These are phyloP conservation scores for Tylopilus balloui DNA, from an alignment of 768 basidiomycete species.

Conservation along the genomic window DNA sequence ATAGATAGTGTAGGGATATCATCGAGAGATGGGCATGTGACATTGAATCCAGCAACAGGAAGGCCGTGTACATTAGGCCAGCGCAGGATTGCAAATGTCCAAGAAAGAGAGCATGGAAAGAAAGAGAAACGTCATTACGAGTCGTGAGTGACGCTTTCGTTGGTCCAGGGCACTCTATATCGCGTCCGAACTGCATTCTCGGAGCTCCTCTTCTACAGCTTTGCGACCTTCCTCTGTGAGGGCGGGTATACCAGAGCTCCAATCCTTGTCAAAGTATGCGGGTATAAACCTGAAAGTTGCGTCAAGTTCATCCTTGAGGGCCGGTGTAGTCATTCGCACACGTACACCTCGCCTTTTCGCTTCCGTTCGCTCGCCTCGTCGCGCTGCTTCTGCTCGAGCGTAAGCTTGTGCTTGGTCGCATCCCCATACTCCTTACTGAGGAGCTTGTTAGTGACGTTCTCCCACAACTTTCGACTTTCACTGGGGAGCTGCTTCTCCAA, in stretches of 20 bases:
- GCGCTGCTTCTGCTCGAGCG: constrained; percentile 90
- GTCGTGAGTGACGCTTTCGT: constrained; percentile 1
- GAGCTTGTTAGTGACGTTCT: constrained; percentile 69
- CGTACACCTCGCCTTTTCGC: constrained; percentile 72
- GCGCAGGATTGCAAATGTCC: background rate
- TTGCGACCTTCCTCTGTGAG: constrained; percentile 66
- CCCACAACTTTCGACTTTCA: constrained; percentile 90
- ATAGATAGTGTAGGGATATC: constrained; percentile 30
- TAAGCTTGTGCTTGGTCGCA: constrained; percentile 87
- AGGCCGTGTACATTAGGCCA: constrained; percentile 5
- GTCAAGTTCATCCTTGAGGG: background rate
- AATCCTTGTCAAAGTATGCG: constrained; percentile 67
- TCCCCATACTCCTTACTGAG: constrained; percentile 83
- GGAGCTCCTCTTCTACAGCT: constrained; percentile 72
- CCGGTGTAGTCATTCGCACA: constrained; percentile 17
- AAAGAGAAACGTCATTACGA: constrained; percentile 6
- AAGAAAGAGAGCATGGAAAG: constrained; percentile 7
- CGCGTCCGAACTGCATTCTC: constrained; percentile 14
- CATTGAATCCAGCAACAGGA: constrained; percentile 7
- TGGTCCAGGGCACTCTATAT: constrained; percentile 9
- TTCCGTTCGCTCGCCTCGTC: constrained; percentile 87
- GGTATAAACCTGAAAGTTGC: constrained; percentile 56
- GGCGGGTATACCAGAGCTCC: constrained; percentile 58
- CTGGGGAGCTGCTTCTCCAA: constrained; percentile 69
- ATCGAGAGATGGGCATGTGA: constrained; percentile 15